phyloP scores from a whole-genome alignment of 768 basidiomycete species.

The Tylopilus felleus region DNA sequence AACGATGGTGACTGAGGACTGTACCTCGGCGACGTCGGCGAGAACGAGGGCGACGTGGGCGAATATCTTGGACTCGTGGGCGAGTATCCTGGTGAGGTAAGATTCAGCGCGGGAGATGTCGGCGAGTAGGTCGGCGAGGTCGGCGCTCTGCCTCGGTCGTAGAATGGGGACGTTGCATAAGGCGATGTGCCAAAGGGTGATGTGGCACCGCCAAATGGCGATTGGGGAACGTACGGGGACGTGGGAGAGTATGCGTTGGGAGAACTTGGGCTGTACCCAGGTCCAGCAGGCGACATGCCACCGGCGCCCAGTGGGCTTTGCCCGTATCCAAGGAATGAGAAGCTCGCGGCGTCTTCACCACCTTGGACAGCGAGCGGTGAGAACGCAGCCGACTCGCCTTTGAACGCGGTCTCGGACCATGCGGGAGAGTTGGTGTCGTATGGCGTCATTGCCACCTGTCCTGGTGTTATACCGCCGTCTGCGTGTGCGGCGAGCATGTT shows the following conservation, averaged over 20 bases:
- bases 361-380: constrained; percentile 90
- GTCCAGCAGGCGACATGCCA: constrained; percentile 84
- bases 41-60: constrained; percentile 81
- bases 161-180: constrained; percentile 84
- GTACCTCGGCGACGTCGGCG: constrained; percentile 80
- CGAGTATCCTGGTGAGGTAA: constrained; percentile 72
- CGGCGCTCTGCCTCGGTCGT: constrained; percentile 56
- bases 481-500: constrained; percentile 72
- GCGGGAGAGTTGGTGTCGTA: constrained; percentile 90
- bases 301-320: constrained; percentile 83
- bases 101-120: constrained; percentile 77
- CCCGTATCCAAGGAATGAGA: constrained; percentile 74
- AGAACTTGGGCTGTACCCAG: constrained; percentile 88
- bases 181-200: constrained; percentile 81
- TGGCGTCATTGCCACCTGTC: constrained; percentile 92
- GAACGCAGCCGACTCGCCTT: constrained; percentile 86
- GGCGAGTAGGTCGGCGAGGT: constrained; percentile 88
- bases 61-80: constrained; percentile 80
- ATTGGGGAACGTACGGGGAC: constrained; percentile 85
- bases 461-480: constrained; percentile 89
- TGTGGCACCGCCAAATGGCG: constrained; percentile 77
- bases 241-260: constrained; percentile 88
- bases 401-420: constrained; percentile 73
- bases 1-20: constrained; percentile 90
- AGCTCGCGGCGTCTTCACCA: constrained; percentile 77